Base-by-base conservation (phyloP, 352 stramenopile genomes). In the Phytophthora syringae region DNA sequence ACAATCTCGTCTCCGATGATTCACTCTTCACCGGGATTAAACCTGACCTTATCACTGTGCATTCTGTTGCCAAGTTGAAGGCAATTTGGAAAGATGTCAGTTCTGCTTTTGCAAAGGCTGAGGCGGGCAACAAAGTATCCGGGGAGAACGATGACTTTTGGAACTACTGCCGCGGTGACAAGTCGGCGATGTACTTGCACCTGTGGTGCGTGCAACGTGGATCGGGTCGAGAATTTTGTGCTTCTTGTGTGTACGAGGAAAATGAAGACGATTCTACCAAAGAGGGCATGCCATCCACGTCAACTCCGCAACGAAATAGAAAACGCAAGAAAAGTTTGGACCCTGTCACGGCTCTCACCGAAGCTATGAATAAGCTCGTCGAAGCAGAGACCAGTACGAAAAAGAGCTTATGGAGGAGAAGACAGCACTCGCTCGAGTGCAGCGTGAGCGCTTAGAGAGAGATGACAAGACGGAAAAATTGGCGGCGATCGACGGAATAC, bases 61-160 rank as follows among this genome's bases (percentile, higher is more conserved):
- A 42, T 20, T 42, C 36, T 21, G 36, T 13, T 7, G 36, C 16
- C 1, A 58, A 39, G 22, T 39, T 53, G 0, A 25, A 27, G 9
- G 1, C 39, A 25, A 34, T 65, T 5, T 53, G 53, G 42, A 61
- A 52, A 7, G 28, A 58, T 7, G 36, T 42, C 13, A 11, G 15
- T 7, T 18, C 36, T 11, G 7, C 2, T 15, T 42, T 42, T 20
- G 10, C 36, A 18, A 42, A 42, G 15, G 36, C 16, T 18, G 36
- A 42, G 13, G 36, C 36, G 15, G 15, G 13, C 2, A 21, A 18
- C 12, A 42, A 39, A 39, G 7, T 39, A 16, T 39, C 32, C 12
- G 32, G 32, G 32, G 32, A 3, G 32, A 3, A 39, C 12, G 32
- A 5, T n/a, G 7, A 39, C 32, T 39, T 39, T 39, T 39, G 32